phyloP scores from a whole-genome alignment of 1,284 basidiomycete species.

The Veloboletus limbatus region DNA sequence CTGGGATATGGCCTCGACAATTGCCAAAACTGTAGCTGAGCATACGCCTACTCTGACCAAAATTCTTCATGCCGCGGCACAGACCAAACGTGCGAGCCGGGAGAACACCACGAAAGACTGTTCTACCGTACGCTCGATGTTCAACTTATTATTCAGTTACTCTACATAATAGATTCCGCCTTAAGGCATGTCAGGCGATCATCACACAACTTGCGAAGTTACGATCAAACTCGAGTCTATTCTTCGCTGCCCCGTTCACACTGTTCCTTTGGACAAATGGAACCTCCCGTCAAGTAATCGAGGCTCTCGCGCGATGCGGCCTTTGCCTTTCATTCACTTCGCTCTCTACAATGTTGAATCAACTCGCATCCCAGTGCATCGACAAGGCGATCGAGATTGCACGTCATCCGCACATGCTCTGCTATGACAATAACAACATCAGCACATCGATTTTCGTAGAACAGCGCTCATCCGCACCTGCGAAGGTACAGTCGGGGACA shows the following conservation, averaged over 20 bases:
- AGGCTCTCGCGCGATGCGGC: constrained; percentile 3
- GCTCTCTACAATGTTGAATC: not conserved
- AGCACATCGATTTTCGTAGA: not conserved
- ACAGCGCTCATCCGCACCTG: not conserved
- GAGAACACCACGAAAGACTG: too few relatives aligned
- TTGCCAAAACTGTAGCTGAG: too few relatives aligned
- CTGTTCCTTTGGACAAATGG: constrained; percentile 11
- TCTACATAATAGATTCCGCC: too few relatives aligned
- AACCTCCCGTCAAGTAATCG: constrained; percentile 2
- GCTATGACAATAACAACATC: constrained; percentile 1
- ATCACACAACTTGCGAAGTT: constrained; percentile 1
- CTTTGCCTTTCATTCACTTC: not conserved
- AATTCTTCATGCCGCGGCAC: too few relatives aligned
- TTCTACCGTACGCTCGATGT: too few relatives aligned
- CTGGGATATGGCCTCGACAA: too few relatives aligned
- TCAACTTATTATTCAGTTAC: too few relatives aligned
- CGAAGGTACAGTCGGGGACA: not conserved
- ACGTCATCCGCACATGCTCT: not conserved
- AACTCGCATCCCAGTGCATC: too few relatives aligned
- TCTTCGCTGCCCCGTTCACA: not conserved
- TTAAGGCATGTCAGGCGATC: constrained; percentile 1
- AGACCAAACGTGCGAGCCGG: too few relatives aligned
- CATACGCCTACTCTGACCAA: too few relatives aligned
- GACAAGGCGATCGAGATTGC: too few relatives aligned
- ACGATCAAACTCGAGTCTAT: not conserved